Evolutionary conservation across 1,284 basidiomycete genomes (phyloP).

Genomic region (Naganishia sp.): DNA sequence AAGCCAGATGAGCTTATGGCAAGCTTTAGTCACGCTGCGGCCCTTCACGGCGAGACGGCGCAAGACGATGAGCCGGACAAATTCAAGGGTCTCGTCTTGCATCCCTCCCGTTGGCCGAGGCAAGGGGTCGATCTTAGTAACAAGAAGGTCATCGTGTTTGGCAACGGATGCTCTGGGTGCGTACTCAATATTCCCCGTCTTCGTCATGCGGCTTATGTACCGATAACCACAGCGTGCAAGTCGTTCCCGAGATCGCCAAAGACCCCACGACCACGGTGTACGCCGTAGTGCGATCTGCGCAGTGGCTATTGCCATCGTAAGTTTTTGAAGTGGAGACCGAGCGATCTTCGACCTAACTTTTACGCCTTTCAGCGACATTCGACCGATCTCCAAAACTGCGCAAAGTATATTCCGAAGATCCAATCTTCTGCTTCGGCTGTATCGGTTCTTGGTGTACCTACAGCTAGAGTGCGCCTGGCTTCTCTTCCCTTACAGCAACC

Average conservation of each 20-base stretch:
- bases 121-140: slow-evolving; percentile 33
- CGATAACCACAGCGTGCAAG: slow-evolving; percentile 30
- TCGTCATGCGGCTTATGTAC: background rate
- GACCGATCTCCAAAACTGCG: slow-evolving; percentile 14
- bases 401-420: slow-evolving; percentile 19
- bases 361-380: background rate
- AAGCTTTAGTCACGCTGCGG: slow-evolving; percentile 13
- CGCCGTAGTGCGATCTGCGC: slow-evolving; percentile 36
- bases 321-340: background rate
- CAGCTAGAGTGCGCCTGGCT: slow-evolving; percentile 25
- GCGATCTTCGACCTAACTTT: background rate
- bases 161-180: slow-evolving; percentile 39
- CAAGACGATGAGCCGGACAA: slow-evolving; percentile 24
- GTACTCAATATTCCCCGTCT: background rate
- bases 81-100: slow-evolving; percentile 37
- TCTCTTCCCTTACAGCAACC: slow-evolving; percentile 22
- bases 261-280: slow-evolving; percentile 37
- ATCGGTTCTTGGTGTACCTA: slow-evolving; percentile 29
- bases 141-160: slow-evolving; percentile 38
- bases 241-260: slow-evolving; percentile 36
- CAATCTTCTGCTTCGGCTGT: slow-evolving; percentile 3
- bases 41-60: background rate
- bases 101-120: slow-evolving; percentile 34
- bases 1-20: slow-evolving; percentile 16
- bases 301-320: slow-evolving; percentile 38